A percentile compares a stretch with the other conserved stretches of the same genome.
phyloP scores from a whole-genome alignment of 345 rosid species.

The Clarkia xantiana region DNA sequence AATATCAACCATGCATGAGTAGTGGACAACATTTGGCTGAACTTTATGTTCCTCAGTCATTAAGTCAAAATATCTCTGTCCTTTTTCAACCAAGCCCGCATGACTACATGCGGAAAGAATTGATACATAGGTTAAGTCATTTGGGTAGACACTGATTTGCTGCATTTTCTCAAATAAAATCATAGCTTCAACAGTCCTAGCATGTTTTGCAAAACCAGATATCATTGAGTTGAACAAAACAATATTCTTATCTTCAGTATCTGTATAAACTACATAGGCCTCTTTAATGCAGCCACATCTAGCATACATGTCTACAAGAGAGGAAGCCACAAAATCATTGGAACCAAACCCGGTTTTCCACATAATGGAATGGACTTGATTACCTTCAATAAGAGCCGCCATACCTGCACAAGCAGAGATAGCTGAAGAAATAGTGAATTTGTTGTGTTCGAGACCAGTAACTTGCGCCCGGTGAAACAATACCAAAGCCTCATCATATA shows the following conservation, averaged over 20 bases:
- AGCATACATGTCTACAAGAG: conserved; percentile 76
- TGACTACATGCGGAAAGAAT: conserved; percentile 71
- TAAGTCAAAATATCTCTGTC: conserved; percentile 35
- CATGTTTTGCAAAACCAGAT: conserved; percentile 64
- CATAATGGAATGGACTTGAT: conserved; percentile 50
- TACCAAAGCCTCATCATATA: conserved; percentile 52
- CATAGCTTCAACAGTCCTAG: conserved; percentile 44
- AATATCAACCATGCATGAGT: conserved; percentile 84
- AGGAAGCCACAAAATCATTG: conserved; percentile 42
- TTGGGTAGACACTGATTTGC: conserved; percentile 44
- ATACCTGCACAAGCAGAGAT: conserved; percentile 63
- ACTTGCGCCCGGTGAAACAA: conserved; percentile 29
- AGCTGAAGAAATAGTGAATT: conserved; percentile 53
- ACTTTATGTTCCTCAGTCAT: conserved; percentile 39
- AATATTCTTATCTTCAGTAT: conserved; percentile 29
- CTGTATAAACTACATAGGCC: conserved; percentile 40
- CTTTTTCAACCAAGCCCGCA: conserved; percentile 54
- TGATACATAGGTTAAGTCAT: conserved; percentile 53
- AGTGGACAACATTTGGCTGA: conserved; percentile 47
- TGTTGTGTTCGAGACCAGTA: conserved; percentile 30
- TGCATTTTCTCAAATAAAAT: conserved; percentile 77
- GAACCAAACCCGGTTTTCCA: conserved; percentile 42
- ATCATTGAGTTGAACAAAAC: conserved; percentile 70
- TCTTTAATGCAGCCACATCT: conserved; percentile 58
- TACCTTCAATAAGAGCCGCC: conserved; percentile 59